These are phyloP conservation scores for Penicillium sclerotigenum DNA, from an alignment of 2,329 filamentous ascomycete species.

Conservation along the genomic window DNA sequence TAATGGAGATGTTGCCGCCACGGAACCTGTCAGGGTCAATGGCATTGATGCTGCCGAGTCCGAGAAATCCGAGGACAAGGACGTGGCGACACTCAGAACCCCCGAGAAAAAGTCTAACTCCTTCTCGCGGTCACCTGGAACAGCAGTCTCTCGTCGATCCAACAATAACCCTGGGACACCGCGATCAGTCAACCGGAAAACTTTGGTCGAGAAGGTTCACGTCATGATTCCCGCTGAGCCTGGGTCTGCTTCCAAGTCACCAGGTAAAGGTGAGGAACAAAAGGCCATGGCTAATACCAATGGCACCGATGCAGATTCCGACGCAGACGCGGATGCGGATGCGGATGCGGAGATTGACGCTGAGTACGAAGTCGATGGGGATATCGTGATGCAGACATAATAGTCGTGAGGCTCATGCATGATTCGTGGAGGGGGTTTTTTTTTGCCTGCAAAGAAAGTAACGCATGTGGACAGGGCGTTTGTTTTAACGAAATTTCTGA, in stretches of 20 bases:
- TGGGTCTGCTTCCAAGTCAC: slow-evolving; percentile 15
- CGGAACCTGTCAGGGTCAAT: slow-evolving; percentile 12
- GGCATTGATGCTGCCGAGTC: slow-evolving; percentile 5
- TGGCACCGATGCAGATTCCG: slow-evolving; percentile 17
- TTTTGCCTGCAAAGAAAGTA: slow-evolving; percentile 11
- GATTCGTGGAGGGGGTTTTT: not conserved
- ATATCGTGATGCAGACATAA: slow-evolving; percentile 33
- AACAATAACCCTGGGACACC: slow-evolving; percentile 16
- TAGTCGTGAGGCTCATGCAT: slow-evolving; percentile 2
- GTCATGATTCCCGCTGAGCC: slow-evolving; percentile 30
- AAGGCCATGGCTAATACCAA: slow-evolving; percentile 14
- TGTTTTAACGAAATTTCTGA: slow-evolving; percentile 7
- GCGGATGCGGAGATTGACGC: slow-evolving; percentile 28
- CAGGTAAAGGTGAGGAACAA: slow-evolving; percentile 12
- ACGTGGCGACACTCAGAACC: slow-evolving; percentile 9
- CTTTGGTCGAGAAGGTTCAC: slow-evolving; percentile 24
- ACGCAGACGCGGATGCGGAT: slow-evolving; percentile 28
- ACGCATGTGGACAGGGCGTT: slow-evolving; percentile 30
- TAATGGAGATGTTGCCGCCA: slow-evolving; percentile 9
- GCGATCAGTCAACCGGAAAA: slow-evolving; percentile 20
- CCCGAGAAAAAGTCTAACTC: slow-evolving; percentile 16
- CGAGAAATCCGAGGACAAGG: slow-evolving; percentile 4
- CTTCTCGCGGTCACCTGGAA: slow-evolving; percentile 16
- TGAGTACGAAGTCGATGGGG: slow-evolving; percentile 26
- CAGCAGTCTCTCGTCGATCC: slow-evolving; percentile 13